phyloP scores from a whole-genome alignment of 805 yeast genomes.

The Clavispora vitiphila region DNA sequence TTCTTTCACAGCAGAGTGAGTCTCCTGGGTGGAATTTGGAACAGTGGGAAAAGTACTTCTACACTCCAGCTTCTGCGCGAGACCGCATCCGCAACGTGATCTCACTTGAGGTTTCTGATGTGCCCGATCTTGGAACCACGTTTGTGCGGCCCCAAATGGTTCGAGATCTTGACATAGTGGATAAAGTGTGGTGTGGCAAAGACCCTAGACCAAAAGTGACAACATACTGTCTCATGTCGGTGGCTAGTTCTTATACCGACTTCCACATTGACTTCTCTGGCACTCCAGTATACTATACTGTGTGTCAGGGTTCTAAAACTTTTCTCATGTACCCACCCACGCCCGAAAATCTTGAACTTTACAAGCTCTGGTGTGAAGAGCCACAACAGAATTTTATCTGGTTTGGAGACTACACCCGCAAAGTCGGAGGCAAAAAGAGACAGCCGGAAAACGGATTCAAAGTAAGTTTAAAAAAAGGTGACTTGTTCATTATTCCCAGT shows the following conservation, averaged over 20 bases:
- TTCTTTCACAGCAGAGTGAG: constrained; percentile 66
- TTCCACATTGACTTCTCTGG: constrained; percentile 93
- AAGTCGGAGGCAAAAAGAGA: constrained; percentile 22
- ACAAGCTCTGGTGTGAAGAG: constrained; percentile 68
- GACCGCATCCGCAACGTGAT: constrained; percentile 76
- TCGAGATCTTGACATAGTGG: constrained; percentile 61
- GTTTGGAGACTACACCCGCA: constrained; percentile 49
- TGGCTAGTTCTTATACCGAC: constrained; percentile 74
- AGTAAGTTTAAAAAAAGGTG: constrained; percentile 56
- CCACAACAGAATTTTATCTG: constrained; percentile 59
- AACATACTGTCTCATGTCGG: constrained; percentile 83
- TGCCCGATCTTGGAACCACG: constrained; percentile 39
- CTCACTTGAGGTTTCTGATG: constrained; percentile 67
- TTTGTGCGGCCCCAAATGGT: constrained; percentile 68
- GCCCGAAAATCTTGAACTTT: constrained; percentile 50
- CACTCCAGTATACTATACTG: constrained; percentile 84
- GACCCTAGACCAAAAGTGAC: constrained; percentile 55
- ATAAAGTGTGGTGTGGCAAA: constrained; percentile 51
- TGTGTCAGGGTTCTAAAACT: constrained; percentile 67
- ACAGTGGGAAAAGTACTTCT: constrained; percentile 71
- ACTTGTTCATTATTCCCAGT: constrained; percentile 76
- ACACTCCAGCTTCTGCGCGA: constrained; percentile 37
- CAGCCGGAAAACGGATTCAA: constrained; percentile 42
- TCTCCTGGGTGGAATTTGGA: constrained; percentile 63
- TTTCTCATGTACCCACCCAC: constrained; percentile 83